Evolutionary conservation across 75 land plant species (phyloP).

Genomic region (Cryptomeria japonica): DNA sequence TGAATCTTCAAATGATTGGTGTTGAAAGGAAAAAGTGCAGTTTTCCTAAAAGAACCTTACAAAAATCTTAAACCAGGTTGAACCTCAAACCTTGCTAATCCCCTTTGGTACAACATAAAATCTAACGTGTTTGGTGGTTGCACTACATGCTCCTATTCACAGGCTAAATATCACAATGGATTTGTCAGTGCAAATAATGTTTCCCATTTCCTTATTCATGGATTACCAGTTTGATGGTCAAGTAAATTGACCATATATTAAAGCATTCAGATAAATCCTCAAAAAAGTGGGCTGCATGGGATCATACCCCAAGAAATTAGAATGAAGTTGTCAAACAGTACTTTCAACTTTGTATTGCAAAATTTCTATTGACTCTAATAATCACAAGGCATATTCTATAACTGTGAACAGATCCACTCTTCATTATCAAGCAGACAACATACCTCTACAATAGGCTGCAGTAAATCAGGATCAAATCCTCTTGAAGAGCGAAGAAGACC

Average conservation of each 20-base stretch:
- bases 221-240: neutral
- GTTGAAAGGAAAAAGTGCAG: neutral
- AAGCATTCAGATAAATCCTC: too few species aligned
- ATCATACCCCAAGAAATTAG: neutral
- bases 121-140: neutral
- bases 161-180: neutral
- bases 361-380: neutral
- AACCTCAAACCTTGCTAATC: neutral
- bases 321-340: neutral
- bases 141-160: neutral
- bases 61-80: neutral
- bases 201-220: neutral
- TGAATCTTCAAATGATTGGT: neutral
- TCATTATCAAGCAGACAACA: neutral
- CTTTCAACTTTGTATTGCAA: slow-evolving; percentile 1
- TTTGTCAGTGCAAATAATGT: neutral
- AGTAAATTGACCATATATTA: neutral
- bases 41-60: neutral
- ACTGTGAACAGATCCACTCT: neutral
- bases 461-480: slow-evolving; percentile 76
- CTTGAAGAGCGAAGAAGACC: slow-evolving; percentile 70
- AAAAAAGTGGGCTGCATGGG: too few species aligned
- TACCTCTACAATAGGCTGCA: slow-evolving; percentile 94
- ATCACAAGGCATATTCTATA: neutral
- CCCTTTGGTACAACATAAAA: neutral